Evolutionary conservation across 257 asterid genomes (phyloP).

Genomic region (Solanum verrucosum): DNA sequence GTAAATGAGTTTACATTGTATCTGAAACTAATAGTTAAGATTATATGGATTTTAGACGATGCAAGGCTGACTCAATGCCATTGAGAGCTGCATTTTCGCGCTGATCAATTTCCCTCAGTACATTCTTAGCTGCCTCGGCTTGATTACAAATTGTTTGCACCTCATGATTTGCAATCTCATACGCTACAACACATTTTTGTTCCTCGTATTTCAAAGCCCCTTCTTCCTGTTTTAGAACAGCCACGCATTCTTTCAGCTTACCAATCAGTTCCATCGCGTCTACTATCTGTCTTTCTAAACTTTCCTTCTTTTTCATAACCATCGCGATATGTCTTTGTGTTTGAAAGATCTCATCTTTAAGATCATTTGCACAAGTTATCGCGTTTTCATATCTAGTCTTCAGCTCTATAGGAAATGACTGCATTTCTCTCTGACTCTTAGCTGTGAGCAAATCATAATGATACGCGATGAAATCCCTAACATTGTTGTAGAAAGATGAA

Average conservation of each 20-base stretch:
- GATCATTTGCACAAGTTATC: background rate
- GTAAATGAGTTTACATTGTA: background rate
- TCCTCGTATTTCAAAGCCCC: background rate
- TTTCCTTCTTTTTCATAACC: background rate
- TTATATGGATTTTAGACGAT: background rate
- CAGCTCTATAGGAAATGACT: background rate
- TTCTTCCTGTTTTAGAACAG: background rate
- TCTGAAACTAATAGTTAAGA: background rate
- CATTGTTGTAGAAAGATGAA: background rate
- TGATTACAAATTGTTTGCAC: background rate
- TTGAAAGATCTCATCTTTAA: background rate
- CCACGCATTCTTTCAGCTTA: background rate
- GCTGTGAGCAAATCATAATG: background rate
- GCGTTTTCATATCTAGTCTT: background rate
- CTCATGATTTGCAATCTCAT: background rate
- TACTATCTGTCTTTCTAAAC: background rate
- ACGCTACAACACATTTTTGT: background rate
- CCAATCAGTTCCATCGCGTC: background rate
- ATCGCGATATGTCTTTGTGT: background rate
- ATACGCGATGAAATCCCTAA: background rate
- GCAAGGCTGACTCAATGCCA: background rate
- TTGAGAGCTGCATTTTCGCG: background rate
- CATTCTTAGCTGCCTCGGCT: background rate
- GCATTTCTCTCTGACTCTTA: background rate
- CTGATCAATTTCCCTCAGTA: background rate